Base-by-base conservation (phyloP, 352 stramenopile species). In the Pythium myriotylum region DNA sequence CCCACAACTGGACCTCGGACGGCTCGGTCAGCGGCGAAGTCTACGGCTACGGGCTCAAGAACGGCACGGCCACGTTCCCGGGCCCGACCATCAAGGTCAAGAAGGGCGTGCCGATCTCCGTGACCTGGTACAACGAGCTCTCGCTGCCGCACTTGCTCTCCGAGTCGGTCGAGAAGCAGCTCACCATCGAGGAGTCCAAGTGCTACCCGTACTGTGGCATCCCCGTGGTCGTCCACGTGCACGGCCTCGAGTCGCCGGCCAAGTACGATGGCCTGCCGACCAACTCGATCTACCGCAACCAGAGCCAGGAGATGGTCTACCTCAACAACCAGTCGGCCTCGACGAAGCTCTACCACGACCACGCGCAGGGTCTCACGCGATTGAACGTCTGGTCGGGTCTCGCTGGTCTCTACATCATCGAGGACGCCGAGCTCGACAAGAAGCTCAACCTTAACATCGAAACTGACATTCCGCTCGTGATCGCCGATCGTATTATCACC, bases 331-430 rank as follows among this genome's bases (percentile, higher is more conserved):
- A 89, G 67, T 87, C 81, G 41, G 70, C 75, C 3, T 71, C 77
- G 7, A 89, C 81, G 41, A 89, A 89, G 58, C 50, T 91, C 14
- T 91, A 91, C 63, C 81, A 91, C 58, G 79, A 91, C 65, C 81
- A 91, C 58, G 77, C 79, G 13, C 84, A 85, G 23, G 79, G 81
- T 0, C 68, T 91, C 26, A 86, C 81, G 8, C 76, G 81, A 17
- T 63, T 91, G 22, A 91, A 88, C 40, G 72, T 72, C 17, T 91
- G 81, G 81, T 65, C 79, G 0, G 81, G 81, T 26, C 76, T 89
- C 49, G 72, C 76, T 29, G 81, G 81, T 16, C 29, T 76, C 5
- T 91, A 91, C 67, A 70, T 88, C 41, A 67, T 91, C 54, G 56
- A 84, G 37, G 79, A 91, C 55, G 60, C 72, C 12, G 70, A 77